Evolutionary conservation across 2,329 filamentous ascomycete genomes (phyloP).

Genomic region (Aspergillus flavus): DNA sequence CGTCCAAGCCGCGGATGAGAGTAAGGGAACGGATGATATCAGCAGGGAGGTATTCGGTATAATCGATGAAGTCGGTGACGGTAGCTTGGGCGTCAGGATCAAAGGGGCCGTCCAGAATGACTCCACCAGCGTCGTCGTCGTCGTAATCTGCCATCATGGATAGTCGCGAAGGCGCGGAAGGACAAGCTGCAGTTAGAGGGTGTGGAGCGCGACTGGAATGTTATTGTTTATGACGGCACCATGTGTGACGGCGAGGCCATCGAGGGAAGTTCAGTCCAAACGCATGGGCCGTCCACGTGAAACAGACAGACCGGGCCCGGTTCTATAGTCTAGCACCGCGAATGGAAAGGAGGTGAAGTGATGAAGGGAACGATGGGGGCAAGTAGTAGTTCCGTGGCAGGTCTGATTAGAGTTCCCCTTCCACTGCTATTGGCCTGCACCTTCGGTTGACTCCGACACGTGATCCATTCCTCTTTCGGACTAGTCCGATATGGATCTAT

Average conservation of each 20-base stretch:
- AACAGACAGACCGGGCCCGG: conserved; percentile 12
- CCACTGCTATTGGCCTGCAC: neutral
- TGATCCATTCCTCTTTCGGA: neutral
- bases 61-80: conserved; percentile 69
- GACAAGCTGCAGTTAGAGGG: conserved; percentile 7
- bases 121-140: conserved; percentile 45
- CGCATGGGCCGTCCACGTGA: conserved; percentile 13
- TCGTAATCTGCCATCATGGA: conserved; percentile 43
- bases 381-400: neutral
- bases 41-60: conserved; percentile 69
- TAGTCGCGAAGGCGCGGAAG: conserved; percentile 10
- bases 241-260: conserved; percentile 26
- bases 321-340: neutral
- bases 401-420: neutral
- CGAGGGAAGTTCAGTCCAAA: conserved; percentile 16
- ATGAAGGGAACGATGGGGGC: neutral
- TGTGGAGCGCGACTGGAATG: conserved; percentile 15
- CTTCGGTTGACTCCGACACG: neutral
- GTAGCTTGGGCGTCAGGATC: conserved; percentile 68
- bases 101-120: conserved; percentile 52
- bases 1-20: conserved; percentile 57
- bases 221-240: conserved; percentile 20
- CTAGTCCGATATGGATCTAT: neutral
- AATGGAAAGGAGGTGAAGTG: neutral
- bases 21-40: conserved; percentile 65